Evolutionary conservation across 2,329 filamentous ascomycete species (phyloP).

Genomic region (Phialemoniopsis sp.): DNA sequence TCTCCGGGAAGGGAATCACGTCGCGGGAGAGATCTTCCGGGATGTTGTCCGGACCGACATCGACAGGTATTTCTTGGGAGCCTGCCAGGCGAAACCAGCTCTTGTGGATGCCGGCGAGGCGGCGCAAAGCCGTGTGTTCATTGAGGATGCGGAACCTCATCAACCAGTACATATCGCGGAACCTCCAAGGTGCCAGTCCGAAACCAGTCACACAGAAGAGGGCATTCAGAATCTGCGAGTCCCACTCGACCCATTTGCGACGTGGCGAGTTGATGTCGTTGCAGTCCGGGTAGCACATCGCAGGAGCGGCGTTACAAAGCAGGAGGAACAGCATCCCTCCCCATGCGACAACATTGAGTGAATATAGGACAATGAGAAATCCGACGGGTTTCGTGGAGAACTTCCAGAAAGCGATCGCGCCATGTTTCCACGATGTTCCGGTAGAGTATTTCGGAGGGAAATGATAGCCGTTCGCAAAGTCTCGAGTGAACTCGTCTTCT

Average conservation of each 20-base stretch:
- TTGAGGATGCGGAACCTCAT: slow-evolving; percentile 56
- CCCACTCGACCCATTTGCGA: slow-evolving; percentile 81
- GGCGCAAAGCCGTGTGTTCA: slow-evolving; percentile 54
- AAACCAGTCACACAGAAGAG: slow-evolving; percentile 87
- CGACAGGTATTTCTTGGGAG: slow-evolving; percentile 52
- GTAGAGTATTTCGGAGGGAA: slow-evolving; percentile 59
- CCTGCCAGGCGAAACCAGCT: slow-evolving; percentile 72
- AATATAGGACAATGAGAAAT: slow-evolving; percentile 74
- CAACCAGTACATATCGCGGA: slow-evolving; percentile 74
- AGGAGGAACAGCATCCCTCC: slow-evolving; percentile 88
- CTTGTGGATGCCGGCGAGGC: slow-evolving; percentile 69
- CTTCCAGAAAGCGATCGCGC: slow-evolving; percentile 59
- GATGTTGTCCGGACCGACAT: slow-evolving; percentile 50
- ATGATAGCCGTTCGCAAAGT: slow-evolving; percentile 61
- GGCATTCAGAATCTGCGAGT: slow-evolving; percentile 77
- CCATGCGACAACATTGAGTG: slow-evolving; percentile 82
- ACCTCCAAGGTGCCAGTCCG: slow-evolving; percentile 79
- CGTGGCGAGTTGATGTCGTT: slow-evolving; percentile 71
- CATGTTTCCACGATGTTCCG: slow-evolving; percentile 54
- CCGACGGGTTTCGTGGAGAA: slow-evolving; percentile 74
- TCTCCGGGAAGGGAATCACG: slow-evolving; percentile 58
- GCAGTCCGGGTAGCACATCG: slow-evolving; percentile 69
- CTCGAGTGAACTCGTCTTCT: slow-evolving; percentile 19
- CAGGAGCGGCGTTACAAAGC: slow-evolving; percentile 68
- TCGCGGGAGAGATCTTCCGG: slow-evolving; percentile 30